These are phyloP conservation scores for Pichia inconspicua DNA, from an alignment of 1,139 yeast species.

Conservation along the genomic window DNA sequence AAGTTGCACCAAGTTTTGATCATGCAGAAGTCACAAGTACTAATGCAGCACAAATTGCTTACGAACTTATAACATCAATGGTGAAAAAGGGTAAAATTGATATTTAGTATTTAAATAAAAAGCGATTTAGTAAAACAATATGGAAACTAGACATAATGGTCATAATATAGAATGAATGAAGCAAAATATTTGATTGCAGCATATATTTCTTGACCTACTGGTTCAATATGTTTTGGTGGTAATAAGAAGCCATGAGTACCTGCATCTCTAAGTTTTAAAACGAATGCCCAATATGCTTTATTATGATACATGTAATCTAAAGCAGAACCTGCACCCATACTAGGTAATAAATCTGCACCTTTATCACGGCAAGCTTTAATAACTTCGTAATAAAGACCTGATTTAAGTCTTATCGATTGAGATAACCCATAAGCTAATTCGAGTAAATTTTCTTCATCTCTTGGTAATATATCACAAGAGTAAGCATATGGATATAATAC, in stretches of 20 bases:
- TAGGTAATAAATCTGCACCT: slow-evolving; percentile 62
- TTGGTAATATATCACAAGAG: slow-evolving; percentile 63
- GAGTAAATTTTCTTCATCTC: slow-evolving; percentile 72
- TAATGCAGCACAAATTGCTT: slow-evolving; percentile 71
- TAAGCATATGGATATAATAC: slow-evolving; percentile 77
- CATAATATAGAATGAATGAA: slow-evolving; percentile 42
- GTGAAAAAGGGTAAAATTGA: slow-evolving; percentile 43
- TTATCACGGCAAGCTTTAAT: slow-evolving; percentile 74
- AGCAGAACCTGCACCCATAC: slow-evolving; percentile 73
- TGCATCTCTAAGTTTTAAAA: slow-evolving; percentile 70
- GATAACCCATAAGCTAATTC: slow-evolving; percentile 78
- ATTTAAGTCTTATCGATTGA: slow-evolving; percentile 56
- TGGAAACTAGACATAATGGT: background rate
- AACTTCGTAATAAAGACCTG: slow-evolving; percentile 61
- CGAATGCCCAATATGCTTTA: slow-evolving; percentile 79
- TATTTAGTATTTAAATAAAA: background rate
- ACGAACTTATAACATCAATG: slow-evolving; percentile 63
- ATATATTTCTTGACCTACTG: slow-evolving; percentile 71
- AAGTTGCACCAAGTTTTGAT: slow-evolving; percentile 70
- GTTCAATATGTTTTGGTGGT: slow-evolving; percentile 61
- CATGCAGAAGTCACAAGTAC: slow-evolving; percentile 65
- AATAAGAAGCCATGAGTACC: slow-evolving; percentile 79
- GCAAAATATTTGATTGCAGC: slow-evolving; percentile 66
- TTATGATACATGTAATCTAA: slow-evolving; percentile 80
- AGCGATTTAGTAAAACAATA: background rate